A percentile compares a stretch with the other conserved stretches of the same genome.
Evolutionary conservation across 208 protist genomes (phyloP).

Genomic region (Trypanosoma mega): DNA sequence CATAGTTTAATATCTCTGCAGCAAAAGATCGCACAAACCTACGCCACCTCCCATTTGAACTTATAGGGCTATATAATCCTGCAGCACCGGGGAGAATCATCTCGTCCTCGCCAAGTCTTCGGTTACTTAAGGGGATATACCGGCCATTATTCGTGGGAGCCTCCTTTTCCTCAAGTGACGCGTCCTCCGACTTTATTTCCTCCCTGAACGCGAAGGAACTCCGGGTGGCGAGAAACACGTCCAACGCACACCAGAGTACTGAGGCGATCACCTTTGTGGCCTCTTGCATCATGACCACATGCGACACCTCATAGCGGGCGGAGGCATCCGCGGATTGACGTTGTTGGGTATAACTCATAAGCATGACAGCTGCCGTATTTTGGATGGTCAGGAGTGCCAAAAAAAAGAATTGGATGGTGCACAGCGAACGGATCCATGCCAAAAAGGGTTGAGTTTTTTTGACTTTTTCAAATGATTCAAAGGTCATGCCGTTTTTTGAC

Average conservation of each 20-base stretch:
- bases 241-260: slow-evolving; percentile 13
- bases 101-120: not conserved
- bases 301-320: slow-evolving; percentile 3
- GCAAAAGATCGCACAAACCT: not conserved
- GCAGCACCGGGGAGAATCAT: not conserved
- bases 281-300: slow-evolving; percentile 26
- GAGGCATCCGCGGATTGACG: not conserved
- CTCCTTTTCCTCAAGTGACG: no score
- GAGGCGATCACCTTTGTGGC: slow-evolving; percentile 13
- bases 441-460: not conserved
- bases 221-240: slow-evolving; percentile 3
- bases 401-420: slow-evolving; percentile 14
- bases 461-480: no score
- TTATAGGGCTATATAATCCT: not conserved
- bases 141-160: no score
- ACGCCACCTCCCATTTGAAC: not conserved
- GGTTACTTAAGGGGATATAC: no score
- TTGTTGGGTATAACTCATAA: slow-evolving; percentile 29
- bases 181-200: no score
- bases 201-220: no score
- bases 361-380: slow-evolving; percentile 26
- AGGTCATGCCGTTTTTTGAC: not conserved
- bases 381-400: slow-evolving; percentile 17
- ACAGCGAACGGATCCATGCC: not conserved
- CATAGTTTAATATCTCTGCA: slow-evolving; percentile 10